A percentile compares a stretch with the other conserved stretches of the same genome.
These are phyloP conservation scores for Lecanicillium sp. DNA, from an alignment of 2,329 filamentous ascomycete species.

Conservation along the genomic window DNA sequence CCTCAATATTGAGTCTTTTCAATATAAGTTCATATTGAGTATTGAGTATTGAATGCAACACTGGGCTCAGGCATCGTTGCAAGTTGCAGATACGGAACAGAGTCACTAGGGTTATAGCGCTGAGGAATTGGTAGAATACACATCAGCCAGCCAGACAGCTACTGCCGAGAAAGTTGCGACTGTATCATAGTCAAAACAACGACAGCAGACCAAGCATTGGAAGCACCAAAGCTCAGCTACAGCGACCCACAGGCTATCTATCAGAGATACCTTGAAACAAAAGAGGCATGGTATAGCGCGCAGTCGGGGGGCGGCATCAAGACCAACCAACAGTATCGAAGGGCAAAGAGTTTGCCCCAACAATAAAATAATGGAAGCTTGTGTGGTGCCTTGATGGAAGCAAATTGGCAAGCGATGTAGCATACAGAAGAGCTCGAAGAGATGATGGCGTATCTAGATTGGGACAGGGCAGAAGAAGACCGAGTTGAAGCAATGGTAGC, in stretches of 20 bases:
- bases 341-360: conserved; percentile 17
- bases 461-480: conserved; percentile 19
- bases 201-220: not conserved
- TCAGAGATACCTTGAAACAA: conserved; percentile 17
- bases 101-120: too few relatives aligned
- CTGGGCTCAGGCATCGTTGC: too few relatives aligned
- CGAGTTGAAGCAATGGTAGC: conserved; percentile 17
- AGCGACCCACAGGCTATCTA: conserved; percentile 17
- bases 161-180: not conserved
- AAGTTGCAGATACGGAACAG: too few relatives aligned
- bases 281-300: conserved; percentile 17
- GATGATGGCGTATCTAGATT: conserved; percentile 22
- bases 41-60: conserved; percentile 2
- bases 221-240: conserved; percentile 1
- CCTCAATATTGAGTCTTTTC: conserved; percentile 1
- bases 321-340: conserved; percentile 20
- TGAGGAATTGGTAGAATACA: not conserved
- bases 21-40: not conserved
- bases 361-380: conserved; percentile 17
- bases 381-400: conserved; percentile 19
- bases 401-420: conserved; percentile 15
- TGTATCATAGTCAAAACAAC: not conserved
- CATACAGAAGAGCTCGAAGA: conserved; percentile 16
- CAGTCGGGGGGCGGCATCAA: conserved; percentile 16
- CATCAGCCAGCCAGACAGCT: not conserved